phyloP scores from a whole-genome alignment of 495 filamentous ascomycete genomes.

The Daldinia bambusicola region DNA sequence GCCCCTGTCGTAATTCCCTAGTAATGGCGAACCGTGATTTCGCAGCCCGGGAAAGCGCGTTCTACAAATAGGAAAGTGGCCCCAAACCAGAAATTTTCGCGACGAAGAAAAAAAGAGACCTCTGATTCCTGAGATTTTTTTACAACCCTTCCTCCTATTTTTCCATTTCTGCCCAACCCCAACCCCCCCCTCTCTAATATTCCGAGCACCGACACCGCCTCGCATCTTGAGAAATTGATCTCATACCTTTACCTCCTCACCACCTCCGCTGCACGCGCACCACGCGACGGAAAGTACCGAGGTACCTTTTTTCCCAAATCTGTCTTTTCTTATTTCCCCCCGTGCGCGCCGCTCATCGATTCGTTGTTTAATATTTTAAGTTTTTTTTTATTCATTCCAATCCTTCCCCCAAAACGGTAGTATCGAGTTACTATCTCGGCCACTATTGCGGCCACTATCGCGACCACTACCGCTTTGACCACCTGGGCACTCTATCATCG shows the following conservation, averaged over 20 bases:
- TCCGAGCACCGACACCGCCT: constrained; percentile 49
- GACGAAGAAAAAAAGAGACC: constrained; percentile 49
- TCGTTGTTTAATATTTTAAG: constrained; percentile 39
- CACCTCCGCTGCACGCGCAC: constrained; percentile 40
- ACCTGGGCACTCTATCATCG: constrained; percentile 3
- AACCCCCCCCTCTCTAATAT: constrained; percentile 47
- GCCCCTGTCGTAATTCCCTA: constrained; percentile 39
- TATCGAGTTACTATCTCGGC: constrained; percentile 35
- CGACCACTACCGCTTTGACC: constrained; percentile 37
- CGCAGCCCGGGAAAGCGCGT: constrained; percentile 48
- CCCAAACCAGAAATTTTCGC: constrained; percentile 53
- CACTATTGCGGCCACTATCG: constrained; percentile 25
- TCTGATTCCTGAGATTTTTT: constrained; percentile 51
- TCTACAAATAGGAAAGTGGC: constrained; percentile 58
- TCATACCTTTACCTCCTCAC: constrained; percentile 20
- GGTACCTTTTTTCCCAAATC: constrained; percentile 34
- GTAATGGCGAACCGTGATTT: constrained; percentile 47
- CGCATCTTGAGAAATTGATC: constrained; percentile 46
- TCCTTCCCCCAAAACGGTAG: constrained; percentile 41
- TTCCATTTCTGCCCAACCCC: constrained; percentile 50
- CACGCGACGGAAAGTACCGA: constrained; percentile 44
- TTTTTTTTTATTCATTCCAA: constrained; percentile 30
- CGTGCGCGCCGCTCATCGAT: constrained; percentile 38
- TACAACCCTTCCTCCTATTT: constrained; percentile 53
- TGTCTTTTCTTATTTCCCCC: constrained; percentile 31